Percentiles rank a stretch among this genome's conserved stretches.
These are phyloP conservation scores for Oenanthe sinensis DNA, from an alignment of 129 eudicot species.

Conservation along the genomic window DNA sequence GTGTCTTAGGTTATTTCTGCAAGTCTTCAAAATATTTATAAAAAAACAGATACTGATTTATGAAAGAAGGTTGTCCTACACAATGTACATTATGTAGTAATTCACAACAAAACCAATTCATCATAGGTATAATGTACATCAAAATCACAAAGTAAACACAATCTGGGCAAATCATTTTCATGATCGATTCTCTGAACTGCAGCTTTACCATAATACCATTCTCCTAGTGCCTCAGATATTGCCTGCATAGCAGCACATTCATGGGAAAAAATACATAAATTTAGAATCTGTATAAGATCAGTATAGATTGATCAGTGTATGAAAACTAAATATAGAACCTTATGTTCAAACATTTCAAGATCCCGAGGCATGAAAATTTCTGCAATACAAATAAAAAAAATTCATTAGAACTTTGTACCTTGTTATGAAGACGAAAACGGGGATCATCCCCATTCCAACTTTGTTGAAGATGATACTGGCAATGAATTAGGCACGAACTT, in stretches of 20 bases:
- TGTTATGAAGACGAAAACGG: background rate
- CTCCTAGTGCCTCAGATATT: conserved; percentile 4
- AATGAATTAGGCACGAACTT: conserved; percentile 4
- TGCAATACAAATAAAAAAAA: background rate
- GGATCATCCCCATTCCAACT: conserved; percentile 8
- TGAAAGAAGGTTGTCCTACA: background rate
- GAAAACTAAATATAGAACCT: background rate
- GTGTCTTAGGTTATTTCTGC: background rate
- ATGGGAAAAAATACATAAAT: background rate
- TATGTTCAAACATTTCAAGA: background rate
- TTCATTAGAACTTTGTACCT: background rate
- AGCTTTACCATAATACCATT: background rate
- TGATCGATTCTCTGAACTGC: background rate
- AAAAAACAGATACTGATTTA: background rate
- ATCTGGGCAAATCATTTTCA: conserved; percentile 3
- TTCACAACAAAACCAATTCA: background rate
- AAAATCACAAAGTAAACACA: background rate
- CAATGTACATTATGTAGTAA: background rate
- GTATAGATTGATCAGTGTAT: too few species aligned
- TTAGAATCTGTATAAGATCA: too few species aligned
- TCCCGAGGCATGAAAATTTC: background rate
- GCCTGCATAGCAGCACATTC: background rate
- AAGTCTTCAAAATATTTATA: background rate
- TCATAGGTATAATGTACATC: background rate
- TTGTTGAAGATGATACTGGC: conserved; percentile 5